phyloP scores from a whole-genome alignment of 129 eudicot species.

The Rutidosis leptorrhynchoides region DNA sequence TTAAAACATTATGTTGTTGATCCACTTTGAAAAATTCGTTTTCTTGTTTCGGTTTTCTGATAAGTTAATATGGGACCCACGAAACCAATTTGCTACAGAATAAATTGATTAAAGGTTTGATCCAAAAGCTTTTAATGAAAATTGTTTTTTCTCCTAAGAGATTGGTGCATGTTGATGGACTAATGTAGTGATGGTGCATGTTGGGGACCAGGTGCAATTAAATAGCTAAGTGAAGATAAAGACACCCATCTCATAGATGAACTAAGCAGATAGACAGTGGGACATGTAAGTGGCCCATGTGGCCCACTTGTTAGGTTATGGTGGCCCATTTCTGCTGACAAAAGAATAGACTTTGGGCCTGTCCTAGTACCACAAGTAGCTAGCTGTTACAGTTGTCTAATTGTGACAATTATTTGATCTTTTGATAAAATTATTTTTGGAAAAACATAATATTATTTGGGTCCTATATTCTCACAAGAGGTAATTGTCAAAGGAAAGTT shows the following conservation, averaged over 20 bases:
- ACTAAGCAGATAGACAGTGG: conserved; percentile 23
- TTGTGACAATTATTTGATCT: conserved; percentile 12
- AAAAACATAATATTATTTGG: too few species aligned
- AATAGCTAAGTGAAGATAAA: conserved; percentile 16
- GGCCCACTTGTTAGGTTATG: conserved; percentile 22
- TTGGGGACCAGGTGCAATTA: conserved; percentile 22
- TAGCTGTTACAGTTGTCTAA: conserved; percentile 32
- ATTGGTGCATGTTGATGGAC: conserved; percentile 20
- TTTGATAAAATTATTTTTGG: too few species aligned
- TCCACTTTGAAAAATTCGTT: background rate
- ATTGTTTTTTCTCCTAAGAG: background rate
- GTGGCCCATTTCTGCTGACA: conserved; percentile 29
- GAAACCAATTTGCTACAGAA: background rate
- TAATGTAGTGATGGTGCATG: conserved; percentile 19
- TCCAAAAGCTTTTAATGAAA: background rate
- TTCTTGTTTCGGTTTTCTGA: background rate
- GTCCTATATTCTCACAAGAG: too few species aligned
- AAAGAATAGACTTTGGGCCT: conserved; percentile 25
- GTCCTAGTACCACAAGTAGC: conserved; percentile 4
- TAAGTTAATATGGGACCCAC: conserved; percentile 4
- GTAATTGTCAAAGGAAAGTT: too few species aligned
- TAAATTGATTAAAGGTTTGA: conserved; percentile 11
- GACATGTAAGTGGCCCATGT: conserved; percentile 27
- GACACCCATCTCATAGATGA: background rate
- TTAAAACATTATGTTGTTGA: background rate